Evolutionary conservation across 306 rosid genomes (phyloP).

Genomic region (Bauhinia variegata): DNA sequence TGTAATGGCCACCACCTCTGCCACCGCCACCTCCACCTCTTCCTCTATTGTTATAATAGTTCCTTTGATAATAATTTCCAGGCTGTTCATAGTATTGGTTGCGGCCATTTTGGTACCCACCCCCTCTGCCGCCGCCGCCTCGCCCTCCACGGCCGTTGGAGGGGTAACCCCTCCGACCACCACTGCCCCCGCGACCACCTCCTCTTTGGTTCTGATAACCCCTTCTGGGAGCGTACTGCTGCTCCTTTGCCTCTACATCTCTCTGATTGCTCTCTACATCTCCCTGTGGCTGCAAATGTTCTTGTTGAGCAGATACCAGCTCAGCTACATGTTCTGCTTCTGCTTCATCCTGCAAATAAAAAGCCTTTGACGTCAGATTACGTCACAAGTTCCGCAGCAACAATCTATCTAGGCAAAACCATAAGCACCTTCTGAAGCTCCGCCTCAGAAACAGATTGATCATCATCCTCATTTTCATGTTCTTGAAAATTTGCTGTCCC

Average conservation of each 20-base stretch:
- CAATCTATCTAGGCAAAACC: conserved; percentile 7
- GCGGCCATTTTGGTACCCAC: conserved; percentile 77
- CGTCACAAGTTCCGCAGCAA: conserved; percentile 12
- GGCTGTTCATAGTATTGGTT: conserved; percentile 82
- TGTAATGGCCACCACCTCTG: conserved; percentile 58
- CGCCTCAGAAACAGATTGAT: conserved; percentile 41
- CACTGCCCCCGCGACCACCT: conserved; percentile 81
- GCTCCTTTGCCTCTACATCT: conserved; percentile 74
- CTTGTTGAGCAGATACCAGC: conserved; percentile 54
- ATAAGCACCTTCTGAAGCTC: conserved; percentile 54
- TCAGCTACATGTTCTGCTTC: conserved; percentile 56
- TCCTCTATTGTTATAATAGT: conserved; percentile 66
- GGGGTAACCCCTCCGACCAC: conserved; percentile 77
- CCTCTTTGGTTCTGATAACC: conserved; percentile 81
- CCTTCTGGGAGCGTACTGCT: conserved; percentile 63
- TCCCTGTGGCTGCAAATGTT: conserved; percentile 46
- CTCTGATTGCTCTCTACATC: conserved; percentile 57
- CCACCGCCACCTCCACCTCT: conserved; percentile 66
- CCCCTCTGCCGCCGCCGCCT: conserved; percentile 62
- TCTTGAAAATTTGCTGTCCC: conserved; percentile 50
- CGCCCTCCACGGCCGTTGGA: conserved; percentile 85
- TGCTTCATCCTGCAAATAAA: conserved; percentile 62
- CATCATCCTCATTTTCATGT: conserved; percentile 56
- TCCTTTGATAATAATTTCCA: conserved; percentile 76
- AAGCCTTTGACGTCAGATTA: conserved; percentile 9